Percentiles rank a stretch among this genome's conserved stretches.
Conservation (phyloP, 2,329 filamentous ascomycete genomes). For the Aspergillus persii region DNA sequence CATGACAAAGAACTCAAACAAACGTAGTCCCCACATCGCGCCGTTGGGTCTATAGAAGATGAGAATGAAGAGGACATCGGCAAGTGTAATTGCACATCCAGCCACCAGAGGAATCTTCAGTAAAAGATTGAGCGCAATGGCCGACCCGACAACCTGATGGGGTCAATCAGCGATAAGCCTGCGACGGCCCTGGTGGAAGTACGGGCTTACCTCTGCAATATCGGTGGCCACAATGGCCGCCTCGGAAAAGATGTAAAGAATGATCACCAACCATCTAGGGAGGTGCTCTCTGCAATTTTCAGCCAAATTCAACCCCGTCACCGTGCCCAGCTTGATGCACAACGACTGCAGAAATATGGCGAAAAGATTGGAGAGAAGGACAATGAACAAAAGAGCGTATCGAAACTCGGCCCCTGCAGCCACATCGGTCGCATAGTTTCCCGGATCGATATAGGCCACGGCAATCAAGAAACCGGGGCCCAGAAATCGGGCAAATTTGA, state of each 20-base stretch:
- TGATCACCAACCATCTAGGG: slow-evolving; percentile 63
- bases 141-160: slow-evolving; percentile 54
- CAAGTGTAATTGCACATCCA: slow-evolving; percentile 56
- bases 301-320: slow-evolving; percentile 66
- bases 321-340: slow-evolving; percentile 63
- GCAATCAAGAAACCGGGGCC: slow-evolving; percentile 50
- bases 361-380: slow-evolving; percentile 49
- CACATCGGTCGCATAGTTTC: slow-evolving; percentile 51
- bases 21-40: slow-evolving; percentile 50
- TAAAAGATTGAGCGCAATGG: slow-evolving; percentile 56
- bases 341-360: slow-evolving; percentile 49
- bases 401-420: slow-evolving; percentile 46
- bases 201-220: slow-evolving; percentile 59
- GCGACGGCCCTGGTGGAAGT: background rate
- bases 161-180: background rate
- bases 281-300: slow-evolving; percentile 65
- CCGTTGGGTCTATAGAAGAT: slow-evolving; percentile 55
- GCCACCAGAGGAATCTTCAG: slow-evolving; percentile 54
- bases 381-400: slow-evolving; percentile 47
- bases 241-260: slow-evolving; percentile 63
- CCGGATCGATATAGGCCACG: slow-evolving; percentile 51
- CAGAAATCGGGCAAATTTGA: slow-evolving; percentile 45
- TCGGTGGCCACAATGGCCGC: slow-evolving; percentile 69
- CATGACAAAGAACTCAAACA: slow-evolving; percentile 57
- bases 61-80: slow-evolving; percentile 56